Evolutionary conservation across 257 asterid species (phyloP), one percentile per base, ranked within the genome.

Genomic region (Nicotiana tabacum): DNA sequence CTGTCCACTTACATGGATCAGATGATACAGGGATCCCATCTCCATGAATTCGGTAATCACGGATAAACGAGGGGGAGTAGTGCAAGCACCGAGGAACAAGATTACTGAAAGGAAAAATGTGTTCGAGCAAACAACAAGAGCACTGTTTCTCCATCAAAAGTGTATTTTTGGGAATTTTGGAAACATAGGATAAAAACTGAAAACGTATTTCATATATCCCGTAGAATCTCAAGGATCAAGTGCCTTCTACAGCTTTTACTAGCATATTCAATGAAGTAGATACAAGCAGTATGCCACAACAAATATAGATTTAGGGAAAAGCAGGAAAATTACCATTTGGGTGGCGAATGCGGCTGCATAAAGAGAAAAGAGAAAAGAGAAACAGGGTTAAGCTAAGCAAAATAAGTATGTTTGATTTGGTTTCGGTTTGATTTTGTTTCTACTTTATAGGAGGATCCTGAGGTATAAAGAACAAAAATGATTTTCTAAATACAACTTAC

Each of bases 31-130:
- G 56, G 98, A 93, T 74, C 98, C 97, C 98, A 93, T 90, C 85
- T 95, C 98, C 98, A 95, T 93, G 81, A 90, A 93, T 83, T 95
- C 98, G 3, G 98, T 95, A 76, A 93, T 92, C 85, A 95, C 76
- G 85, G 98, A 95, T 69, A 95, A 91, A 76, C 91, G 98, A 10
- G 98, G 98, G 72, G 98, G 98, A 84, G 87, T 88, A 56, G 95
- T 93, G 86, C 98, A 95, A 80, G 97, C 99, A 81, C 99, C 99
- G 33, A 92, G 95, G 87, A 95, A 95, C 83, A 95, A 81, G 85
- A 95, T 95, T 81, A 95, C 98, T 95, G 94, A 89, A 89, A 21
- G 58, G 79, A 78, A 84, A 81, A 84, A 67, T 37, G 33, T 37
- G 51, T 81, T 51, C 51, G 61, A 24, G 46, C 66, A 48, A 65